Percentiles rank a stretch among this genome's conserved stretches.
Evolutionary conservation across 169 alveolate species (phyloP).

Genomic region (Theileria parva): DNA sequence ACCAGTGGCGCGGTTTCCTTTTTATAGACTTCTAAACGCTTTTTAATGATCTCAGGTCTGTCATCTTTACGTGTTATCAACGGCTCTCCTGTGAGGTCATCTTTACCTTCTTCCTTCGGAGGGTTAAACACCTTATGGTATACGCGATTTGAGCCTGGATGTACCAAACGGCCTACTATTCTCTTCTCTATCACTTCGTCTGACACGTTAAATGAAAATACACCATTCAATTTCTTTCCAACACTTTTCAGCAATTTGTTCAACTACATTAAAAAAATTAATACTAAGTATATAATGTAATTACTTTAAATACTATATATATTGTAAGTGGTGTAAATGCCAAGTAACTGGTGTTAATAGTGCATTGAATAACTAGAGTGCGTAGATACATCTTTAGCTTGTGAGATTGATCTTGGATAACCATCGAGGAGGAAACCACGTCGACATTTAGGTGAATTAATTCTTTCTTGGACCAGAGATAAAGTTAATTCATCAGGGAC

Average conservation of each 20-base stretch:
- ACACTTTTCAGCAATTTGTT: slow-evolving; percentile 48
- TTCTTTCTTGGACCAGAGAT: slow-evolving; percentile 82
- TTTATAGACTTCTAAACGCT: slow-evolving; percentile 68
- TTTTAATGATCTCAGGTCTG: slow-evolving; percentile 68
- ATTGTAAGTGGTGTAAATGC: too few species aligned
- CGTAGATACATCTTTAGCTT: slow-evolving; percentile 83
- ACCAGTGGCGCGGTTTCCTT: slow-evolving; percentile 71
- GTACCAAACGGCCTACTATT: slow-evolving; percentile 90
- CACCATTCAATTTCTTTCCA: slow-evolving; percentile 77
- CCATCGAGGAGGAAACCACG: slow-evolving; percentile 94
- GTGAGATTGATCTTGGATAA: slow-evolving; percentile 90
- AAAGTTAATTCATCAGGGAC: slow-evolving; percentile 89
- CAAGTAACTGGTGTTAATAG: too few species aligned
- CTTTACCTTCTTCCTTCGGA: slow-evolving; percentile 83
- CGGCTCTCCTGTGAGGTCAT: slow-evolving; percentile 87
- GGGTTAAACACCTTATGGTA: slow-evolving; percentile 91
- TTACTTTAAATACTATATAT: too few species aligned
- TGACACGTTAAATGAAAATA: slow-evolving; percentile 85
- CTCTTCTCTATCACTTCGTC: slow-evolving; percentile 88
- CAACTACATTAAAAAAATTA: slow-evolving; percentile 3
- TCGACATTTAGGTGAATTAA: slow-evolving; percentile 84
- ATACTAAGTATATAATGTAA: too few species aligned
- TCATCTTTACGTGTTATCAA: slow-evolving; percentile 63
- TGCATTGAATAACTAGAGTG: background rate
- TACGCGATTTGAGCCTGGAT: slow-evolving; percentile 91